Conservation (phyloP, 768 basidiomycete genomes). For the Trametes cubensis region DNA sequence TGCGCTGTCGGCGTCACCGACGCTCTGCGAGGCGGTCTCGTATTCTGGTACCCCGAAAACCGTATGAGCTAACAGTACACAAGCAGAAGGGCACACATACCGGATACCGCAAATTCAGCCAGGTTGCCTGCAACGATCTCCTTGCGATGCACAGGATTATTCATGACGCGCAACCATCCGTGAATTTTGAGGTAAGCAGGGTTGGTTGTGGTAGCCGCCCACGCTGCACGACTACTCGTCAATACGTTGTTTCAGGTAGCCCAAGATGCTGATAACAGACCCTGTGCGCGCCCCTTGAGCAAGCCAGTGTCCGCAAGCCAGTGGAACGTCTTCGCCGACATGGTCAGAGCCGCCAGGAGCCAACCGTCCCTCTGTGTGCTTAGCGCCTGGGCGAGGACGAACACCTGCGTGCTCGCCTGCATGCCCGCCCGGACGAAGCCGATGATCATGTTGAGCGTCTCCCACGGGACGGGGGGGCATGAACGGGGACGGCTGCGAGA, state of each 20-base stretch:
- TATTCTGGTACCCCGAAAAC: slow-evolving; percentile 35
- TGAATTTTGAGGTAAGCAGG: slow-evolving; percentile 61
- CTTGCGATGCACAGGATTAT: slow-evolving; percentile 59
- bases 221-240: slow-evolving; percentile 40
- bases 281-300: background rate
- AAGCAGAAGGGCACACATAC: slow-evolving; percentile 40
- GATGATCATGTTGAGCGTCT: slow-evolving; percentile 51
- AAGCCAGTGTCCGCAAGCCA: background rate
- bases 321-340: slow-evolving; percentile 50
- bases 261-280: background rate
- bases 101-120: slow-evolving; percentile 49
- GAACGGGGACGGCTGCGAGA: slow-evolving; percentile 43
- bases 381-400: slow-evolving; percentile 61
- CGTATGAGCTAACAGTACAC: background rate
- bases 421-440: slow-evolving; percentile 49
- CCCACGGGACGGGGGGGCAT: slow-evolving; percentile 56
- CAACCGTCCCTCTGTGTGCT: slow-evolving; percentile 62
- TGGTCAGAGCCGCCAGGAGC: slow-evolving; percentile 57
- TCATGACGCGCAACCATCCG: slow-evolving; percentile 62
- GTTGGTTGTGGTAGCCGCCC: slow-evolving; percentile 72
- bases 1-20: slow-evolving; percentile 44
- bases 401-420: slow-evolving; percentile 59
- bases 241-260: background rate
- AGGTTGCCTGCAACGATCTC: slow-evolving; percentile 75
- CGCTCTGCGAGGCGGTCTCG: slow-evolving; percentile 24